These are phyloP conservation scores for Yarrowia divulgata DNA, from an alignment of 805 yeast genomes.

Conservation along the genomic window DNA sequence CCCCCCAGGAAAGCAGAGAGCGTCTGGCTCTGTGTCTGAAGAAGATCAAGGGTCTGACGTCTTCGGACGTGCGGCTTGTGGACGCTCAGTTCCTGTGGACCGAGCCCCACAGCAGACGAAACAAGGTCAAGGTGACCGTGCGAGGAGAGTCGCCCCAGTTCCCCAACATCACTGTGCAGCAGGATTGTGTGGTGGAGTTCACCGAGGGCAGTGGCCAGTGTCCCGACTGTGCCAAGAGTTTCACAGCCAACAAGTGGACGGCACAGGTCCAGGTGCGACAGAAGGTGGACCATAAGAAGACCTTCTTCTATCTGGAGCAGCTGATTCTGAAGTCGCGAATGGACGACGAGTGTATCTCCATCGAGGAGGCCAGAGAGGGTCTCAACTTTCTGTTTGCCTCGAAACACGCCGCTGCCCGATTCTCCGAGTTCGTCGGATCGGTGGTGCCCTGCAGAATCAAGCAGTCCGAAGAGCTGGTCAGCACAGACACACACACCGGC, in stretches of 20 bases:
- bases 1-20: constrained; percentile 88
- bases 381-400: constrained; percentile 90
- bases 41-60: constrained; percentile 74
- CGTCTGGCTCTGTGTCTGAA: constrained; percentile 84
- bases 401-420: constrained; percentile 89
- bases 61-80: constrained; percentile 77
- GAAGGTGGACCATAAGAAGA: constrained; percentile 95
- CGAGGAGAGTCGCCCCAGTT: constrained; percentile 87
- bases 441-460: constrained; percentile 86
- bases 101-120: constrained; percentile 97
- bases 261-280: constrained; percentile 98
- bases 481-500: constrained; percentile 92
- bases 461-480: constrained; percentile 88
- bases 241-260: constrained; percentile 97
- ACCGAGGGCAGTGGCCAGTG: constrained; percentile 96
- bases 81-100: constrained; percentile 99
- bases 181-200: constrained; percentile 92
- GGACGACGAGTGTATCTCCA: constrained; percentile 90
- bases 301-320: constrained; percentile 94
- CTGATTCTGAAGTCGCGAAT: constrained; percentile 91
- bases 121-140: constrained; percentile 87
- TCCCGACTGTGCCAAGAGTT: constrained; percentile 97
- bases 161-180: constrained; percentile 89
- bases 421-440: constrained; percentile 86
- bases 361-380: constrained; percentile 92